These are phyloP conservation scores for Luffa aegyptiaca DNA, from an alignment of 306 rosid species.

Conservation along the genomic window DNA sequence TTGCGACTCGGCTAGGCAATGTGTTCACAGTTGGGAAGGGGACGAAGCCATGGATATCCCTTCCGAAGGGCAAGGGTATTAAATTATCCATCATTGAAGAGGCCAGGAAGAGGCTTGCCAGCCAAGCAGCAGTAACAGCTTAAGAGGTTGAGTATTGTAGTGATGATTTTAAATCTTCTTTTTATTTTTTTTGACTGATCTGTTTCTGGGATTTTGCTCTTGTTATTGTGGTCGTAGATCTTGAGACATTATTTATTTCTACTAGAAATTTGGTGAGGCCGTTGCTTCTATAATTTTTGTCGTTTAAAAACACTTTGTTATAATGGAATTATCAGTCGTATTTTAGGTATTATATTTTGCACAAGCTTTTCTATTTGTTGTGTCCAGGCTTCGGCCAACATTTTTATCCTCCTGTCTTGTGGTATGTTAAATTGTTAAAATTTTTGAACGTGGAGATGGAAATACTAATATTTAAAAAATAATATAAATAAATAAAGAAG, in stretches of 20 bases:
- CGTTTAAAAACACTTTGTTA: too few species aligned
- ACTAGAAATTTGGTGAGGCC: not conserved
- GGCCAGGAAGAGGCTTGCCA: conserved; percentile 60
- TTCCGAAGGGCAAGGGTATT: conserved; percentile 89
- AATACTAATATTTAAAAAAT: too few species aligned
- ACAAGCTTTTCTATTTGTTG: too few species aligned
- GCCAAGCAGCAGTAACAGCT: conserved; percentile 37
- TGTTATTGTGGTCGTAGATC: not conserved
- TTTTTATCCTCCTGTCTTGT: too few species aligned
- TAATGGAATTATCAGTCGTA: too few species aligned
- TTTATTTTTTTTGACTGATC: not conserved
- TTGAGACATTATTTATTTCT: not conserved
- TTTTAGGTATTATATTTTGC: too few species aligned
- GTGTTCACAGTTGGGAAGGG: conserved; percentile 80
- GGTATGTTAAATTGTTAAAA: too few species aligned
- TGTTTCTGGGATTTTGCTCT: not conserved
- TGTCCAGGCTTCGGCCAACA: too few species aligned
- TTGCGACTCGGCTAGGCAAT: conserved; percentile 62
- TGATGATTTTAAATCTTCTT: not conserved
- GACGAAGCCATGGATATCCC: conserved; percentile 63
- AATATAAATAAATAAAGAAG: too few species aligned
- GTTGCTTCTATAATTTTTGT: too few species aligned
- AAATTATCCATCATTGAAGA: conserved; percentile 69
- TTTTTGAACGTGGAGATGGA: too few species aligned
- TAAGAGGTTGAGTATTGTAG: not conserved